Percentiles rank a stretch among this genome's conserved stretches.
phyloP scores from a whole-genome alignment of 176 grass and related monocot genomes.

The Alopecurus myosuroides region DNA sequence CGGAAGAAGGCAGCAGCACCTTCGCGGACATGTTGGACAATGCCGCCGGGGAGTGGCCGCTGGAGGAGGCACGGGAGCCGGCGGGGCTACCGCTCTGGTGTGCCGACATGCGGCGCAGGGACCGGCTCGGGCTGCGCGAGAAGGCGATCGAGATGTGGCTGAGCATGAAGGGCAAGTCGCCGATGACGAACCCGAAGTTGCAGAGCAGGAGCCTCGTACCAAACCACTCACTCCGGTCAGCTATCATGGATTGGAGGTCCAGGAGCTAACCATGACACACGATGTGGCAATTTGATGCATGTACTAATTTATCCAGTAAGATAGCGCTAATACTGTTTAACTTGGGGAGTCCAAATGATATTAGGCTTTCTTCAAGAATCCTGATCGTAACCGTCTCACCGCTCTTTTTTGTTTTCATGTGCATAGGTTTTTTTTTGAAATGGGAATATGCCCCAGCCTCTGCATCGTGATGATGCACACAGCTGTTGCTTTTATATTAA shows the following conservation, averaged over 20 bases:
- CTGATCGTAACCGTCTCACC: no score
- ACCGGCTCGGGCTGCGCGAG: conserved; percentile 49
- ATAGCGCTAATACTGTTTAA: no score
- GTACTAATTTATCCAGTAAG: no score
- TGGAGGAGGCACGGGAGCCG: conserved; percentile 41
- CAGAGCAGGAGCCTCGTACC: conserved; percentile 57
- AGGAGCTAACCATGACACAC: conserved; percentile 7
- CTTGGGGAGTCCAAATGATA: no score
- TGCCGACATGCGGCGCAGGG: conserved; percentile 61
- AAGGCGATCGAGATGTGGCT: conserved; percentile 80
- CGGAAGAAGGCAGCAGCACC: conserved; percentile 17
- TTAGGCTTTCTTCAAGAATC: no score
- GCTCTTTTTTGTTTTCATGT: no score
- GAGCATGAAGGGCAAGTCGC: conserved; percentile 62
- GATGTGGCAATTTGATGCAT: background rate
- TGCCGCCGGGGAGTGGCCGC: conserved; percentile 64
- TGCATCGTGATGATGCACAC: no score
- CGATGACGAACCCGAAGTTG: conserved; percentile 69
- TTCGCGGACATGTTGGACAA: conserved; percentile 55
- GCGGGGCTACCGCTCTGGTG: conserved; percentile 56
- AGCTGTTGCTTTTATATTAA: no score
- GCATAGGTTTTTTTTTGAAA: no score
- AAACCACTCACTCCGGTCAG: conserved; percentile 79
- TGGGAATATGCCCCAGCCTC: no score
- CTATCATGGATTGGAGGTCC: conserved; percentile 73